These are phyloP conservation scores for Tuber microsphaerosporum DNA, from an alignment of 495 filamentous ascomycete species.

Conservation along the genomic window DNA sequence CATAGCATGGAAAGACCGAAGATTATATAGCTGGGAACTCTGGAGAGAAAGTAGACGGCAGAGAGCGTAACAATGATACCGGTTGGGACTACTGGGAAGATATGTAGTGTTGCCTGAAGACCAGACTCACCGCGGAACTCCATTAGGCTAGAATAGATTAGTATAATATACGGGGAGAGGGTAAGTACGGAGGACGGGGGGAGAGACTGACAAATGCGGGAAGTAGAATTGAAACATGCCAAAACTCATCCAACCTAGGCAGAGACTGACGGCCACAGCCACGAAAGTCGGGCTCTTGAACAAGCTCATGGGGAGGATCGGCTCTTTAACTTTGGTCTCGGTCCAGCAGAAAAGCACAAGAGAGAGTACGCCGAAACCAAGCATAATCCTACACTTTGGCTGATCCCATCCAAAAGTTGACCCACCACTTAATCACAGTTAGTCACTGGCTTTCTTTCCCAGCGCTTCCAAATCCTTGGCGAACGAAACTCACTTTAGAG, in stretches of 20 bases:
- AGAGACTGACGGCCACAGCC: conserved; percentile 51
- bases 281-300: conserved; percentile 50
- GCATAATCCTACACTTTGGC: conserved; percentile 50
- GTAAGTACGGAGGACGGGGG: not conserved
- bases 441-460: not conserved
- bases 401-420: conserved; percentile 53
- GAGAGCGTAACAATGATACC: conserved; percentile 51
- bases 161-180: not conserved
- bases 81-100: conserved; percentile 45
- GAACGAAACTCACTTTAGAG: conserved; percentile 23
- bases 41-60: conserved; percentile 50
- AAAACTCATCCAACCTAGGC: conserved; percentile 55
- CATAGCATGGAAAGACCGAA: conserved; percentile 48
- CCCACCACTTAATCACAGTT: conserved; percentile 49
- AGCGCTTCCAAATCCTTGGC: conserved; percentile 51
- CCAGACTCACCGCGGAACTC: conserved; percentile 47
- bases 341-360: conserved; percentile 50
- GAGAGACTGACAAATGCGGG: conserved; percentile 45
- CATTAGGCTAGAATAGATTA: conserved; percentile 41
- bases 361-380: conserved; percentile 53
- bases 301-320: conserved; percentile 51
- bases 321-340: conserved; percentile 46
- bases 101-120: conserved; percentile 48
- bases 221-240: conserved; percentile 57
- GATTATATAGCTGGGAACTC: conserved; percentile 51